A percentile compares a stretch with the other conserved stretches of the same genome.
These are phyloP conservation scores for Tylopilus cervinicoccineus DNA, from an alignment of 768 basidiomycete species.

Conservation along the genomic window DNA sequence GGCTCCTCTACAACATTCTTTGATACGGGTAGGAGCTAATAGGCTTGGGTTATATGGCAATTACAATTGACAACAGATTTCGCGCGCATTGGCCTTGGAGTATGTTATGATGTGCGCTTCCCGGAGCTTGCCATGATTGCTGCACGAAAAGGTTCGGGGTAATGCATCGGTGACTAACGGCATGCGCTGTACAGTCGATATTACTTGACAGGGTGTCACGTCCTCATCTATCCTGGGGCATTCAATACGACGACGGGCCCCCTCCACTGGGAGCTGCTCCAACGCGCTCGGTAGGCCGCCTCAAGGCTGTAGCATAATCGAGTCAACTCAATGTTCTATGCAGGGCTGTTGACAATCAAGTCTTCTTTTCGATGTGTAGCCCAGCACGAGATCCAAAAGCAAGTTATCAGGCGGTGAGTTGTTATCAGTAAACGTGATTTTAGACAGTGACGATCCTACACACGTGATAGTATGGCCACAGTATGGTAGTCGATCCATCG, in stretches of 20 bases:
- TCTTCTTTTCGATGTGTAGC: slow-evolving; percentile 95
- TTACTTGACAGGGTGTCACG: slow-evolving; percentile 62
- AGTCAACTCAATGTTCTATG: slow-evolving; percentile 8
- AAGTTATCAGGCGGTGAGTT: slow-evolving; percentile 81
- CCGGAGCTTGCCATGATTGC: slow-evolving; percentile 91
- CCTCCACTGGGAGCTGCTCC: slow-evolving; percentile 92
- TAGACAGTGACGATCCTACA: background rate
- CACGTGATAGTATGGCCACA: slow-evolving; percentile 73
- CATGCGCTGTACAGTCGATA: background rate
- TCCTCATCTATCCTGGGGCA: slow-evolving; percentile 89
- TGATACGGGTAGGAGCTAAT: slow-evolving; percentile 64
- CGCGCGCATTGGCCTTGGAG: slow-evolving; percentile 93
- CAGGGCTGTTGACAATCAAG: slow-evolving; percentile 94
- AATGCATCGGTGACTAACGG: background rate
- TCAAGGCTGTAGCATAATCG: background rate
- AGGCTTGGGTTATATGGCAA: background rate
- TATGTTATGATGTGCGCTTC: slow-evolving; percentile 95
- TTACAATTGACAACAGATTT: slow-evolving; percentile 54
- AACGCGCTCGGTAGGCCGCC: slow-evolving; percentile 63
- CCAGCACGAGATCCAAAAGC: slow-evolving; percentile 83
- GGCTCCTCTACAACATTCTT: slow-evolving; percentile 75
- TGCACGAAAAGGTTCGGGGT: slow-evolving; percentile 68
- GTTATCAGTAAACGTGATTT: background rate
- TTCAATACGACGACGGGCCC: slow-evolving; percentile 97
- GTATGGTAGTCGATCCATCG: slow-evolving; percentile 88